Evolutionary conservation across 2,329 filamentous ascomycete genomes (phyloP), one percentile per base, ranked within the genome.

Genomic region (Colletotrichum tropicicola): DNA sequence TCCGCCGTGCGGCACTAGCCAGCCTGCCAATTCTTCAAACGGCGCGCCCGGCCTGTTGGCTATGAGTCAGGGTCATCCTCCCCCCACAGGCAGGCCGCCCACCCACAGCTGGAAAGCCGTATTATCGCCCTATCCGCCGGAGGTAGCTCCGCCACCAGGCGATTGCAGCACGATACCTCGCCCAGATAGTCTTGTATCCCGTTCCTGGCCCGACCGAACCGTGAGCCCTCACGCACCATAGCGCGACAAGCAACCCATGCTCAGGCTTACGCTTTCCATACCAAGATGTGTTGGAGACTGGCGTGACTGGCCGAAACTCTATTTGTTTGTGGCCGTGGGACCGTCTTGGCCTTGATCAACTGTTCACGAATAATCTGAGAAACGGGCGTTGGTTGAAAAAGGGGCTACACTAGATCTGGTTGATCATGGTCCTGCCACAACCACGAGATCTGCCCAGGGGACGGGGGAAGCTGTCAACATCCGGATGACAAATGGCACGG

Each of bases 1-100:
- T 47, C 43, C 17, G 32, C 32, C n/a, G 28, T 28, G 27, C 28
- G 54, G 28, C 21, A 39, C 30, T 35, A 47, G 37, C 44, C 53
- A 51, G 41, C 39, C 48, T 44, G 56, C 32, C 55, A 65, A 53
- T 49, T 61, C 48, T 54, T 55, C 57, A 55, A 65, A 61, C 57
- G 49, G 61, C 57, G 61, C 35, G 49, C 37, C 61, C 49, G 60
- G 51, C 17, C 48, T 43, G 41, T 27, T 48, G 49, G 56, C 17
- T 48, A 54, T 65, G 56, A 51, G 41, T 60, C 48, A 61, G 61
- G 56, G 41, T 53, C 43, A 60, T 55, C 56, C 32, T 37, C 44
- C 27, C 21, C 21, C 23, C 8, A 32, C 44, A 4, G 19, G n/a
- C 28, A n/a, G 37, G 17, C 39, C 59, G 37, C 44, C 44, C 9